Percentiles rank a stretch among this genome's conserved stretches.
phyloP scores from a whole-genome alignment of 1,139 yeast genomes.

The Hyphopichia buzzinii region DNA sequence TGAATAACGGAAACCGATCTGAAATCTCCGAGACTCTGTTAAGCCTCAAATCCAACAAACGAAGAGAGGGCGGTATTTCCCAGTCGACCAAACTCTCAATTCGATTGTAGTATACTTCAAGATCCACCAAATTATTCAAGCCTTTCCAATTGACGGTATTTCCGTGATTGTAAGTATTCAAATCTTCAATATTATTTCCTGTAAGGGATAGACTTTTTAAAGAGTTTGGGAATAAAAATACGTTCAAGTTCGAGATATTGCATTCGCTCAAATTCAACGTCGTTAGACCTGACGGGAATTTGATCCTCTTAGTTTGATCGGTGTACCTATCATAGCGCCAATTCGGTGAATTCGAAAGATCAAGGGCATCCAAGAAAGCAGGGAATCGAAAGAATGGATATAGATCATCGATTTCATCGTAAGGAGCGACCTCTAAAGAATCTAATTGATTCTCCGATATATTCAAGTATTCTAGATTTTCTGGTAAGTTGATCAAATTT shows the following conservation, averaged over 20 bases:
- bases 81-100: constrained; percentile 20
- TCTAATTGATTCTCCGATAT: constrained; percentile 13
- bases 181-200: constrained; percentile 19
- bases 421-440: constrained; percentile 6
- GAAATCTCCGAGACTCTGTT: constrained; percentile 15
- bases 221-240: constrained; percentile 25
- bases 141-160: constrained; percentile 21
- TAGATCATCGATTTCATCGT: constrained; percentile 1
- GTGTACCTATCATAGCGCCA: constrained; percentile 5
- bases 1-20: constrained; percentile 10
- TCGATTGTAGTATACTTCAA: constrained; percentile 24
- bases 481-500: constrained; percentile 20
- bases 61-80: constrained; percentile 23
- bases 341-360: constrained; percentile 13
- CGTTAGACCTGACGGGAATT: constrained; percentile 7
- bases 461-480: constrained; percentile 19
- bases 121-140: constrained; percentile 19
- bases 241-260: constrained; percentile 15
- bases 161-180: constrained; percentile 13
- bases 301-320: constrained; percentile 5
- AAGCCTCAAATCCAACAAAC: constrained; percentile 20
- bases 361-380: constrained; percentile 17
- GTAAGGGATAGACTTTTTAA: constrained; percentile 21
- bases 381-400: constrained; percentile 21
- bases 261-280: constrained; percentile 18